Conservation (phyloP, 1,284 basidiomycete species). For the Ceratobasidium sp. region DNA sequence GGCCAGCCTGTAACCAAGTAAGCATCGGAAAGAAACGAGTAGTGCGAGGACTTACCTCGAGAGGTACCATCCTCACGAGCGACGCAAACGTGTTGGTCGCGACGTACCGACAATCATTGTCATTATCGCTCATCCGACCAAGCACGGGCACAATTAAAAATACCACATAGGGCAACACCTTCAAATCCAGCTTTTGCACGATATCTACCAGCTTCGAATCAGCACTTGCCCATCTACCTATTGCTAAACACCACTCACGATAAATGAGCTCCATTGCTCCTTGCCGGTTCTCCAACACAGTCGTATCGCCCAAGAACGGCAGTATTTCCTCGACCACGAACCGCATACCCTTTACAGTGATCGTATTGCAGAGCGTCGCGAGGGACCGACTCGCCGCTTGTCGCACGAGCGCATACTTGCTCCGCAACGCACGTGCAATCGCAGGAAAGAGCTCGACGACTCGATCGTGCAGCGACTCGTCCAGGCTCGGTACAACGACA, state of each 20-base stretch:
- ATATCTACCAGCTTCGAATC: slow-evolving; percentile 71
- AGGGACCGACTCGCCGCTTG: slow-evolving; percentile 89
- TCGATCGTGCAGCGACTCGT: slow-evolving; percentile 75
- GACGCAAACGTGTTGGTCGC: slow-evolving; percentile 98
- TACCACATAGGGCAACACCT: slow-evolving; percentile 96
- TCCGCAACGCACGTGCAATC: slow-evolving; percentile 81
- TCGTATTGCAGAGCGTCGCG: slow-evolving; percentile 86
- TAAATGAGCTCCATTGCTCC: slow-evolving; percentile 92
- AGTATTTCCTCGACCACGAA: slow-evolving; percentile 88
- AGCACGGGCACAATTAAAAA: slow-evolving; percentile 97
- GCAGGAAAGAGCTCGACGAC: slow-evolving; percentile 81
- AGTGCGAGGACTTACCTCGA: slow-evolving; percentile 74
- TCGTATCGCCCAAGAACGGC: slow-evolving; percentile 86
- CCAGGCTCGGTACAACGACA: slow-evolving; percentile 82
- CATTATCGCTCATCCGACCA: slow-evolving; percentile 96
- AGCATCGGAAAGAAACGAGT: not conserved
- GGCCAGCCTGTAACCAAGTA: slow-evolving; percentile 74
- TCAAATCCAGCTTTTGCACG: slow-evolving; percentile 92
- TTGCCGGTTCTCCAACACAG: slow-evolving; percentile 83
- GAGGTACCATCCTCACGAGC: slow-evolving; percentile 98
- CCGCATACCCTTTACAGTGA: slow-evolving; percentile 88
- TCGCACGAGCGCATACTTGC: slow-evolving; percentile 88
- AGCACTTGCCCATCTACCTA: not conserved
- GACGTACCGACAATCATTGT: slow-evolving; percentile 91
- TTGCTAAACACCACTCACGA: slow-evolving; percentile 68